Evolutionary conservation across 352 stramenopile species (phyloP), one percentile per base, ranked within the genome.

Genomic region (Saprolegnia parasitica): DNA sequence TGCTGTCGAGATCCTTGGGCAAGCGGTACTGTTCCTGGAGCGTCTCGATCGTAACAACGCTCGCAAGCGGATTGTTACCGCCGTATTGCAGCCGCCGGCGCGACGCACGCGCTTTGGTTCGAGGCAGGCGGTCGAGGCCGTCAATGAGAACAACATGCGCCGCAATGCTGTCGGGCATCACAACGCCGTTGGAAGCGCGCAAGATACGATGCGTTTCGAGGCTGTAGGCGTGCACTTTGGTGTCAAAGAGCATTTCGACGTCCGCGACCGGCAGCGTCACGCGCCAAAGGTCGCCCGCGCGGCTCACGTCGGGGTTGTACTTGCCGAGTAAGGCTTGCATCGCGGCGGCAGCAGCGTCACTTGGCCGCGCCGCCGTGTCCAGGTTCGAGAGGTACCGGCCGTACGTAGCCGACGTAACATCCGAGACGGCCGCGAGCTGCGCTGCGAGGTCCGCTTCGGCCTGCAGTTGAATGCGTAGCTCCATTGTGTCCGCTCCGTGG

Each of bases 101-200:
- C 11, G n/a, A 16, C 35, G 52, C 24, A n/a, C 42, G 42, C 4
- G 42, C 18, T n/a, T n/a, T n/a, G 42, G 82, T 76, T 23, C 82
- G 88, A 4, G 84, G 84, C 54, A 93, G 88, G 63, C 73, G 81
- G 72, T 91, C 81, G 26, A 93, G 75, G 16, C 84, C 84, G 71
- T 93, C 84, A 10, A 91, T 68, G 71, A 82, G 88, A 58, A 79
- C 37, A 24, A 91, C 74, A 23, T 87, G 77, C 5, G n/a, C 8
- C 1, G 73, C 67, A 6, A 93, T 65, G 6, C 67, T 56, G 6
- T 65, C 23, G 0, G 84, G 84, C 10, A 93, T 50, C 1, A 46
- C 56, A 65, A 80, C 90, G 18, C 39, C 67, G 4, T 71, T 72
- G 0, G 68, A 55, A 0, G 84, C 81, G 5, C 84, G 80, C 15